A percentile compares a stretch with the other conserved stretches of the same genome.
Evolutionary conservation across 768 basidiomycete genomes (phyloP).

Genomic region (Neoboletus magnificus): DNA sequence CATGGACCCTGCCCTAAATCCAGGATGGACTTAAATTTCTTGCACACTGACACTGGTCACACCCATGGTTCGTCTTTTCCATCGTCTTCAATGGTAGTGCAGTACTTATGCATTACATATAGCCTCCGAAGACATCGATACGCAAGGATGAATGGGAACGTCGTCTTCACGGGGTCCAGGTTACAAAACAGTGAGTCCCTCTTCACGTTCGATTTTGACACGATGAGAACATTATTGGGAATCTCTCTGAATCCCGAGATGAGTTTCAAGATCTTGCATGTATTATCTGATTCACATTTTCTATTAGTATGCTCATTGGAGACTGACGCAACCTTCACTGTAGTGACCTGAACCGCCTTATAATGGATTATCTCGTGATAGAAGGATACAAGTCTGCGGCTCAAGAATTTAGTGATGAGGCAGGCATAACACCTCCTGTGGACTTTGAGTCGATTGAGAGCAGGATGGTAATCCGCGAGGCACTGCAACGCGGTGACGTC

Average conservation of each 20-base stretch:
- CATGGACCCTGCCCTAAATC: constrained; percentile 39
- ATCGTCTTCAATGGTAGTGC: background rate
- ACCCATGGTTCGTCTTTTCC: constrained; percentile 32
- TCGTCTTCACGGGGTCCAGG: constrained; percentile 75
- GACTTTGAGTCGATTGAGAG: constrained; percentile 93
- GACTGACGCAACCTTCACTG: constrained; percentile 22
- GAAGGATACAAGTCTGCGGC: constrained; percentile 97
- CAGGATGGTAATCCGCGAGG: constrained; percentile 91
- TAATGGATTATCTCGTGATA: constrained; percentile 97
- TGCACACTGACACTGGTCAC: constrained; percentile 11
- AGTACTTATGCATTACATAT: constrained; percentile 1
- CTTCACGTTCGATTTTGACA: constrained; percentile 17
- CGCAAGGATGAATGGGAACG: constrained; percentile 85
- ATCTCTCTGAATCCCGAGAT: constrained; percentile 94
- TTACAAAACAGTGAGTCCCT: constrained; percentile 83
- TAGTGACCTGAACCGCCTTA: constrained; percentile 90
- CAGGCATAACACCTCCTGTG: constrained; percentile 68
- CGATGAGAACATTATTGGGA: constrained; percentile 88
- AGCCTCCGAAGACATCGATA: constrained; percentile 57
- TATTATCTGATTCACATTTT: constrained; percentile 72
- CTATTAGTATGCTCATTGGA: constrained; percentile 16
- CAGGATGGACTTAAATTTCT: constrained; percentile 32
- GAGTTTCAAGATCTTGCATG: constrained; percentile 71
- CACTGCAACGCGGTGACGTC: constrained; percentile 90
- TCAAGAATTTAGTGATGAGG: constrained; percentile 90